Base-by-base conservation (phyloP, 179 eudicot genomes). In the Pouteria campechiana region DNA sequence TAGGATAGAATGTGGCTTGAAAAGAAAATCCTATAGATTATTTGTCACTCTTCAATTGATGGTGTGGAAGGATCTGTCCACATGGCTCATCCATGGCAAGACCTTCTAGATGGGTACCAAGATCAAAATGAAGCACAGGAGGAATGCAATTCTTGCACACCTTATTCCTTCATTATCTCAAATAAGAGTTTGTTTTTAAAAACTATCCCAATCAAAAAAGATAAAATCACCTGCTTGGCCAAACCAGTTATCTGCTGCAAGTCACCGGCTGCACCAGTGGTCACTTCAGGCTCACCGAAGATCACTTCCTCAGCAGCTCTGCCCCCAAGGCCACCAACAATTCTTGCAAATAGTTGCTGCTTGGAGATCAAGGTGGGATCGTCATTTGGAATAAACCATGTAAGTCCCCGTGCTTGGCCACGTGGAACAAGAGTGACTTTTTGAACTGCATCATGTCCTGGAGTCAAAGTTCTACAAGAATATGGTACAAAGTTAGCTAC, bases 281-380 rank as follows among this genome's bases (percentile, higher is more conserved):
- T 90, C 36, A 90, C 88, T 78, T 90, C 98, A 24, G 98, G 65
- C 55, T 82, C 98, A 24, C 98, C 98, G 48, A 90, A 87, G 10
- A 86, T 87, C 21, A 90, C 56, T 72, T 86, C 98, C 61, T 90
- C 98, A 0, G 98, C 98, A 36, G 98, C 98, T 75, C 98, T 73
- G 41, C 98, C 98, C 35, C 98, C 98, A 14, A 90, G 81, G 39
- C 98, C 98, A 27, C 98, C 96, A 46, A 90, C 98, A 41, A 90
- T 87, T 77, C 98, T 77, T 33, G 98, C 98, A 69, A 79, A 90
- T 8, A 90, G 79, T 58, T 87, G 96, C 62, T 90, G 96, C 72
- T 71, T 90, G 1, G 98, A 90, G 53, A 90, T 82, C 61, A 90
- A 75, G 59, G 96, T 82, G 17, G 98, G 96, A 48, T 90, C 98